phyloP scores from a whole-genome alignment of 345 rosid genomes.

The Xanthoceras sorbifolium region DNA sequence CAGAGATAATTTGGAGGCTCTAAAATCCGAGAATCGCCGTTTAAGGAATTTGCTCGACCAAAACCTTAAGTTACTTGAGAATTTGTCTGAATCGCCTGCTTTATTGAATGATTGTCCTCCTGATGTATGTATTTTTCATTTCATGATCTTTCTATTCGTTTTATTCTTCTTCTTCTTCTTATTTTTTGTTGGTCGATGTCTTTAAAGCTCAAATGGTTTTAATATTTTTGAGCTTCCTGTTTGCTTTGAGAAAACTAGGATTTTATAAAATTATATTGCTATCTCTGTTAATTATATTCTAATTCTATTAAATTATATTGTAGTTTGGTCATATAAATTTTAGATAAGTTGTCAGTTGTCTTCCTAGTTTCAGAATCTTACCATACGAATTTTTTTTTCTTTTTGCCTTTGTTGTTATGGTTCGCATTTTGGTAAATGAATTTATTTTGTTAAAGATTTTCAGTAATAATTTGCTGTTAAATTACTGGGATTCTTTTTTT shows the following conservation, averaged over 20 bases:
- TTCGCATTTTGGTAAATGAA: not conserved
- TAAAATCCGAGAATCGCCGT: constrained; percentile 66
- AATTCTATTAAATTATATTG: no score
- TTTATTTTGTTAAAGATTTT: not conserved
- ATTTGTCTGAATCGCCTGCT: constrained; percentile 70
- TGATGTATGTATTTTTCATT: constrained; percentile 51
- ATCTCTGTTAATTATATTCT: no score
- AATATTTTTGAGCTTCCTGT: no score
- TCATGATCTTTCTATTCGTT: not conserved
- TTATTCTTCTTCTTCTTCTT: no score
- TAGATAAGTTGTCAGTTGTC: no score
- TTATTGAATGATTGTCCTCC: constrained; percentile 69
- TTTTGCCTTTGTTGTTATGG: not conserved
- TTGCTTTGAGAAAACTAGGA: no score
- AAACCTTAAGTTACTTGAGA: constrained; percentile 68
- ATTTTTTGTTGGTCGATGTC: no score
- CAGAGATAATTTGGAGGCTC: constrained; percentile 50
- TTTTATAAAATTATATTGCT: no score
- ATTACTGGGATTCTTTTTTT: not conserved
- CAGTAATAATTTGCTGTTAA: not conserved
- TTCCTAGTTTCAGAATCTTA: no score
- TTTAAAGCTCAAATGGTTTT: no score
- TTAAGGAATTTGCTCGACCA: constrained; percentile 64
- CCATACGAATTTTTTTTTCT: not conserved
- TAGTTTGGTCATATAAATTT: no score